These are phyloP conservation scores for Prunus mongolica DNA, from an alignment of 306 rosid genomes.

Conservation along the genomic window DNA sequence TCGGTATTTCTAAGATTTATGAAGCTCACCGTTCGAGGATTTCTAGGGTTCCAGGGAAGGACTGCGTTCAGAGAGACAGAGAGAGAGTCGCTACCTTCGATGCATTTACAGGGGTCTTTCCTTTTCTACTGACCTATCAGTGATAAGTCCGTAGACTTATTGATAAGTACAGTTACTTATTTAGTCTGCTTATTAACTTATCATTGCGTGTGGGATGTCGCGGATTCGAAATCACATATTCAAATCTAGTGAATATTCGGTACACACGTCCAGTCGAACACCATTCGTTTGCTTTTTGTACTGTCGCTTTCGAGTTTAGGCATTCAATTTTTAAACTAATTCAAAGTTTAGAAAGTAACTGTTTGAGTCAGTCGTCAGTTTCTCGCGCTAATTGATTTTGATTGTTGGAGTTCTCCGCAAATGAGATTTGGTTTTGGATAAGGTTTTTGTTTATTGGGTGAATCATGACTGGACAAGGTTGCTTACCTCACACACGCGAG, in stretches of 20 bases:
- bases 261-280: constrained; percentile 58
- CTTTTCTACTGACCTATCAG: constrained; percentile 61
- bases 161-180: rapidly evolving
- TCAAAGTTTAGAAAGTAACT: too few relatives aligned
- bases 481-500: too few relatives aligned
- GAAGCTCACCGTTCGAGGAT: constrained; percentile 34
- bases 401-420: background rate
- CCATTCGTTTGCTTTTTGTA: constrained; percentile 26
- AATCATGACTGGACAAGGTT: too few relatives aligned
- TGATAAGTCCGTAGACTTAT: rapidly evolving
- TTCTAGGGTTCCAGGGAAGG: constrained; percentile 72
- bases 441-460: background rate
- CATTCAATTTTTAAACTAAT: too few relatives aligned
- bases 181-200: rapidly evolving
- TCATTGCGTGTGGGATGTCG: background rate
- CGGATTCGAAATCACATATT: constrained; percentile 71
- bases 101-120: constrained; percentile 51
- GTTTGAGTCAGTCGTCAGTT: background rate
- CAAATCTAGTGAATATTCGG: constrained; percentile 69
- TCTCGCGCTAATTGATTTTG: constrained; percentile 13
- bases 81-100: constrained; percentile 65
- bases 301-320: constrained; percentile 48
- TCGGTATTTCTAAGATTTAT: constrained; percentile 12
- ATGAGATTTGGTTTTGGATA: background rate
- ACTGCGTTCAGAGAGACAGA: constrained; percentile 39